phyloP scores from a whole-genome alignment of 257 asterid species.

The Eucommia ulmoides region DNA sequence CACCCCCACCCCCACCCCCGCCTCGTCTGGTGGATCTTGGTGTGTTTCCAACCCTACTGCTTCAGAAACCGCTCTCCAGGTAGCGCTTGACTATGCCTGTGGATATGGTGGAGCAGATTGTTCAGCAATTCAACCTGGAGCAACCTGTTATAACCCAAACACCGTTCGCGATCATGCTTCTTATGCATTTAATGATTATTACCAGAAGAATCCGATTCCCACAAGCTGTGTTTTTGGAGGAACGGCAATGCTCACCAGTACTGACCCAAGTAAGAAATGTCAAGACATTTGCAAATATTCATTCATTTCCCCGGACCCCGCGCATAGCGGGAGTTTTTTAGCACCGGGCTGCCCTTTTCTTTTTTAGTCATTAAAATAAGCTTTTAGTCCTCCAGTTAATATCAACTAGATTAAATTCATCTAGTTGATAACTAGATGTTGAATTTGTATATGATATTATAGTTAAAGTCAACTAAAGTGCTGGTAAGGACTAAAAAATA shows the following conservation, averaged over 20 bases:
- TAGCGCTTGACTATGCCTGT: constrained; percentile 94
- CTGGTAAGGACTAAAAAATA: too few species aligned
- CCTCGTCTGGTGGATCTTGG: constrained; percentile 66
- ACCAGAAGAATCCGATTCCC: constrained; percentile 80
- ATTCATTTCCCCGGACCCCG: background rate
- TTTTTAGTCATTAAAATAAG: too few species aligned
- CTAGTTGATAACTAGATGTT: too few species aligned
- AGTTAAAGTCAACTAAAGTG: too few species aligned
- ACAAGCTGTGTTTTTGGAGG: constrained; percentile 94
- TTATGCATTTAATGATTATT: constrained; percentile 79
- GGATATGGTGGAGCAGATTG: constrained; percentile 97
- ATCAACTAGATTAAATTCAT: background rate
- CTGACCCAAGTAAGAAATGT: constrained; percentile 76
- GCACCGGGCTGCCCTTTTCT: too few species aligned
- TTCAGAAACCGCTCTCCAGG: constrained; percentile 73
- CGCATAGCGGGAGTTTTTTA: too few species aligned
- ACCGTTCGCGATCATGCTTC: constrained; percentile 84
- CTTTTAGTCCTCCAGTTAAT: too few species aligned
- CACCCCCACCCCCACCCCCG: background rate
- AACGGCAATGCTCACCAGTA: constrained; percentile 51
- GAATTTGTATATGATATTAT: too few species aligned
- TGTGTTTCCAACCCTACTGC: constrained; percentile 67
- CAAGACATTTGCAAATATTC: background rate
- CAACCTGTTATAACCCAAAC: constrained; percentile 61
- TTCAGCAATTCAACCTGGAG: constrained; percentile 56